A percentile compares a stretch with the other conserved stretches of the same genome.
Conservation (phyloP, 352 stramenopile species). For the Phytophthora podocarpi region DNA sequence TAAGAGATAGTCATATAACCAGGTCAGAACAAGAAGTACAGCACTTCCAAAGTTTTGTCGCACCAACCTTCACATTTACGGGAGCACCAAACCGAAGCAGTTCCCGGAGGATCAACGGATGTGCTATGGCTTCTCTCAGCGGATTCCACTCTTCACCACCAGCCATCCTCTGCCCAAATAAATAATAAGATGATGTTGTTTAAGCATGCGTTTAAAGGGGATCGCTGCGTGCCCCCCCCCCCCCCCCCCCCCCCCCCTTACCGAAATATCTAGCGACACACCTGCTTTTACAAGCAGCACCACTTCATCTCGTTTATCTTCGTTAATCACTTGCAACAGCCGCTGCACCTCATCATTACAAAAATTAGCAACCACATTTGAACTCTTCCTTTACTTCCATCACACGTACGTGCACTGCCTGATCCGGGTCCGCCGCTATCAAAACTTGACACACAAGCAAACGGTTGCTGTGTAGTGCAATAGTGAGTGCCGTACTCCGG, state of each 20-base stretch:
- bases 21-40: background rate
- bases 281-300: slow-evolving; percentile 42
- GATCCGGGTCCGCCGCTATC: slow-evolving; percentile 30
- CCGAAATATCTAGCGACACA: slow-evolving; percentile 33
- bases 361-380: background rate
- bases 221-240: too few species aligned
- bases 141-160: slow-evolving; percentile 36
- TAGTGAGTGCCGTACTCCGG: slow-evolving; percentile 27
- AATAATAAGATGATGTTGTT: too few species aligned
- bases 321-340: slow-evolving; percentile 32
- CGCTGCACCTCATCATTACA: slow-evolving; percentile 12
- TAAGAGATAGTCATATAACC: background rate
- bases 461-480: slow-evolving; percentile 20
- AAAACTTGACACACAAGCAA: slow-evolving; percentile 42
- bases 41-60: too few species aligned
- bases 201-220: background rate
- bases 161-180: slow-evolving; percentile 21
- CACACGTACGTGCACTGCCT: slow-evolving; percentile 33
- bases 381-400: background rate
- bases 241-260: background rate
- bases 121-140: slow-evolving; percentile 29
- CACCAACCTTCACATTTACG: slow-evolving; percentile 37
- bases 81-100: slow-evolving; percentile 34
- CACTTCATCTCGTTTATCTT: slow-evolving; percentile 33
- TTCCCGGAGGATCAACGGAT: slow-evolving; percentile 35